Percentiles rank a stretch among this genome's conserved stretches.
phyloP scores from a whole-genome alignment of 1,139 yeast genomes.

The Hansenula anomala region DNA sequence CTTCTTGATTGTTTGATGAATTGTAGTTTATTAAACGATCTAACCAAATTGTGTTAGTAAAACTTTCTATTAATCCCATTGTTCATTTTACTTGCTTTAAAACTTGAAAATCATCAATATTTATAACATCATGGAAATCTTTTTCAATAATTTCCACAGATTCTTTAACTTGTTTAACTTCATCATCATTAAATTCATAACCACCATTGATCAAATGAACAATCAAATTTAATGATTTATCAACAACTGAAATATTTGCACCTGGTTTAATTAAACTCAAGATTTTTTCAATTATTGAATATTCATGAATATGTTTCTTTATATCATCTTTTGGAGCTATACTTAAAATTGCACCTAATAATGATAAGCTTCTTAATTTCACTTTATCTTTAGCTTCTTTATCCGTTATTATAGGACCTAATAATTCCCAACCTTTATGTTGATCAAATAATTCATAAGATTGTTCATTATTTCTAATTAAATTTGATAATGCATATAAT shows the following conservation, averaged over 20 bases:
- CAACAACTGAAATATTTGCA: constrained; percentile 49
- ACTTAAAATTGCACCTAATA: constrained; percentile 53
- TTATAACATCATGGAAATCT: constrained; percentile 39
- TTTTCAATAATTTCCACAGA: constrained; percentile 39
- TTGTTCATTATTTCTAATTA: constrained; percentile 63
- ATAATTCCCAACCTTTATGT: constrained; percentile 58
- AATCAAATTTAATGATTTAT: constrained; percentile 54
- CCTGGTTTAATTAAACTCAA: constrained; percentile 35
- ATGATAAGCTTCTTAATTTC: constrained; percentile 50
- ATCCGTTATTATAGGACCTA: constrained; percentile 27
- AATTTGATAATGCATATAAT: constrained; percentile 70
- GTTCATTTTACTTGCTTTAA: constrained; percentile 41
- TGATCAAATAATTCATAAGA: constrained; percentile 53
- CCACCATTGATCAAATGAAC: constrained; percentile 42
- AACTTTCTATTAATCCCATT: background rate
- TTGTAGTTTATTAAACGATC: constrained; percentile 35
- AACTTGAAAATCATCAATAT: constrained; percentile 46
- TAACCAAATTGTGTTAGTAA: constrained; percentile 13
- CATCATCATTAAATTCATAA: constrained; percentile 43
- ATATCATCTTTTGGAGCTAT: constrained; percentile 39
- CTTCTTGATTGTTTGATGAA: constrained; percentile 26
- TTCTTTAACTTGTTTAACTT: constrained; percentile 35
- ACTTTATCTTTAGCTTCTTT: constrained; percentile 29
- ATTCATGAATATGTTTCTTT: constrained; percentile 35
- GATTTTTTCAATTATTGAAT: constrained; percentile 35